Evolutionary conservation across 495 filamentous ascomycete genomes (phyloP), one percentile per base, ranked within the genome.

Genomic region (Apiosordaria backusii): DNA sequence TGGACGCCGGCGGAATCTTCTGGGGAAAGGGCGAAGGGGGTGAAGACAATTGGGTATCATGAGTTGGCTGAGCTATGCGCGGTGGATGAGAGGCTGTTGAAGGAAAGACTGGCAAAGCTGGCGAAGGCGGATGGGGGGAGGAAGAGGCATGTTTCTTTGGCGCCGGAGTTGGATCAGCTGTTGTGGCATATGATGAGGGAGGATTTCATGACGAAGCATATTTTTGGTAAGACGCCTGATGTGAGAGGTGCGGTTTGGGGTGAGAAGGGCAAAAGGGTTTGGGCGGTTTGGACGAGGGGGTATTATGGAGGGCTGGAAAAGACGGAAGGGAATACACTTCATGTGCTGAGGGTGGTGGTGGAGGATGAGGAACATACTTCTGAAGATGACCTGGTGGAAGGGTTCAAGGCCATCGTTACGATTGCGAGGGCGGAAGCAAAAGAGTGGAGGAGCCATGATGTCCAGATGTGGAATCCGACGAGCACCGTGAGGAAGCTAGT

Each of bases 171-270:
- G 60, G 84, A 90, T 26, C 85, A 89, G 10, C 83, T 94, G 70
- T 78, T 86, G 64, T 99, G 95, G 94, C 93, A 97, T 74, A 85
- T 93, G 75, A 84, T 86, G 26, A 85, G 95, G 45, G 93, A 97
- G 79, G 91, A 96, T 50, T 97, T 92, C 73, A 89, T 93, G 65
- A 83, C 81, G 1, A 77, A 83, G 55, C 82, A 84, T 59, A 77
- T 82, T 24, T 82, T 82, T 59, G 77, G 78, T 0, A 79, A 76
- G 35, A 77, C 76, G 0, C 91, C 92, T 0, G 59, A 73, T 0
- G 75, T 89, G 65, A 89, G 90, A 74, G 93, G 93, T 1, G 90
- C 90, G 10, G 86, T 91, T 6, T 67, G 75, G 26, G 79, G 80
- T 16, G 74, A 83, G 24, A 45, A 62, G 21, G 85, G 85, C 5